A percentile compares a stretch with the other conserved stretches of the same genome.
Evolutionary conservation across 768 basidiomycete genomes (phyloP).

Genomic region (Boletales sp.): DNA sequence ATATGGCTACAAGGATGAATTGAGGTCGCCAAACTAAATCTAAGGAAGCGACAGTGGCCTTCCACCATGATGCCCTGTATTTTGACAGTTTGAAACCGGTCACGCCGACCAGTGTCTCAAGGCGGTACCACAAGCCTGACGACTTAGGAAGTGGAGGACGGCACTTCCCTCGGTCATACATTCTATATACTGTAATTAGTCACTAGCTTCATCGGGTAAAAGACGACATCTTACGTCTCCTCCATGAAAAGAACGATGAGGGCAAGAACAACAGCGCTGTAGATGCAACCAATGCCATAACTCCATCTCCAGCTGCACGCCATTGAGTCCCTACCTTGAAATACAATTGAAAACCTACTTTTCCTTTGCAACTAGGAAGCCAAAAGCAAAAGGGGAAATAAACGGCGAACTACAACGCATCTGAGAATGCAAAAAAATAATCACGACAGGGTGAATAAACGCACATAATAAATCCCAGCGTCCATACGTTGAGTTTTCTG

Average conservation of each 20-base stretch:
- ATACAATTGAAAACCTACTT: conserved; percentile 12
- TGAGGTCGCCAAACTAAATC: conserved; percentile 50
- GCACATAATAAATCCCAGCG: conserved; percentile 50
- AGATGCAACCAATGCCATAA: conserved; percentile 51
- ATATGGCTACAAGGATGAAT: conserved; percentile 35
- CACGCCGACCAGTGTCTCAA: conserved; percentile 47
- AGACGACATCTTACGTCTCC: conserved; percentile 40
- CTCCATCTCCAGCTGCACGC: conserved; percentile 44
- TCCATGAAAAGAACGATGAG: conserved; percentile 46
- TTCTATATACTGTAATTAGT: conserved; percentile 28
- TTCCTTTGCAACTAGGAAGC: conserved; percentile 25
- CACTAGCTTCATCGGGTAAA: not conserved
- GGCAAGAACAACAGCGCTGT: conserved; percentile 41
- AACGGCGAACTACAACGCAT: conserved; percentile 30
- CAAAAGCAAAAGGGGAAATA: conserved; percentile 28
- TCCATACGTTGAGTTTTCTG: conserved; percentile 51
- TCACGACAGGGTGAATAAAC: conserved; percentile 37
- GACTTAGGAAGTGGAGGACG: conserved; percentile 27
- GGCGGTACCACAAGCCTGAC: conserved; percentile 35
- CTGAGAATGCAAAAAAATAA: conserved; percentile 19
- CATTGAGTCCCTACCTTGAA: not conserved
- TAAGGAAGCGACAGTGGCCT: conserved; percentile 31
- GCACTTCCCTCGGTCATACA: conserved; percentile 45
- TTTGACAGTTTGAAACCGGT: conserved; percentile 45
- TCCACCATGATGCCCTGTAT: conserved; percentile 41